Evolutionary conservation across 1,284 basidiomycete species (phyloP).

Genomic region (Grifola frondosa): DNA sequence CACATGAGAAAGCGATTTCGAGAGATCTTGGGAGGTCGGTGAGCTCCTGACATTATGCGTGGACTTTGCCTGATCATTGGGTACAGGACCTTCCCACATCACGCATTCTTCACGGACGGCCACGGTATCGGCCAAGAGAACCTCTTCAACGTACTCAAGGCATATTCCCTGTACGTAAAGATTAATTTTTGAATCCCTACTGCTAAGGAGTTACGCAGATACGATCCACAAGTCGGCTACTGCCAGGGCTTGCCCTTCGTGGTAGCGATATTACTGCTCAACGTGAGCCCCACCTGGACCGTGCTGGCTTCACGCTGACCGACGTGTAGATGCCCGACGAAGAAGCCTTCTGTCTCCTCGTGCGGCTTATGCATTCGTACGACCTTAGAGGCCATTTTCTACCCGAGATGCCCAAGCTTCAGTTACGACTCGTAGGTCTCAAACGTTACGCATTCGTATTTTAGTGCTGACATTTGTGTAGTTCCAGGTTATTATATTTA

Average conservation of each 20-base stretch:
- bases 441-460: background rate
- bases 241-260: slow-evolving; percentile 97
- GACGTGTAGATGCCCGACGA: slow-evolving; percentile 89
- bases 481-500: slow-evolving; percentile 41
- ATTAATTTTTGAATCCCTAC: slow-evolving; percentile 6
- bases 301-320: slow-evolving; percentile 1
- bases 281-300: slow-evolving; percentile 52
- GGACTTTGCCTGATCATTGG: slow-evolving; percentile 4
- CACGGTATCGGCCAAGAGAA: slow-evolving; percentile 95
- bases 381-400: slow-evolving; percentile 95
- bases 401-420: slow-evolving; percentile 97
- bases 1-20: slow-evolving; percentile 92
- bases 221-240: slow-evolving; percentile 95
- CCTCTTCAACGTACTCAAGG: slow-evolving; percentile 96
- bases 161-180: slow-evolving; percentile 79
- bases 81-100: slow-evolving; percentile 90
- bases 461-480: slow-evolving; percentile 27
- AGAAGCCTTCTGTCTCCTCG: slow-evolving; percentile 94
- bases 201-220: slow-evolving; percentile 46
- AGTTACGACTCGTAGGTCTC: slow-evolving; percentile 76
- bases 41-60: background rate
- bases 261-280: slow-evolving; percentile 89
- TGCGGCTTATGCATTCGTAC: slow-evolving; percentile 98
- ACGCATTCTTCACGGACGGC: slow-evolving; percentile 92
- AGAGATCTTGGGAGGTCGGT: slow-evolving; percentile 82